Conservation (phyloP, 2,329 filamentous ascomycete species). For the Pseudogymnoascus sp. region DNA sequence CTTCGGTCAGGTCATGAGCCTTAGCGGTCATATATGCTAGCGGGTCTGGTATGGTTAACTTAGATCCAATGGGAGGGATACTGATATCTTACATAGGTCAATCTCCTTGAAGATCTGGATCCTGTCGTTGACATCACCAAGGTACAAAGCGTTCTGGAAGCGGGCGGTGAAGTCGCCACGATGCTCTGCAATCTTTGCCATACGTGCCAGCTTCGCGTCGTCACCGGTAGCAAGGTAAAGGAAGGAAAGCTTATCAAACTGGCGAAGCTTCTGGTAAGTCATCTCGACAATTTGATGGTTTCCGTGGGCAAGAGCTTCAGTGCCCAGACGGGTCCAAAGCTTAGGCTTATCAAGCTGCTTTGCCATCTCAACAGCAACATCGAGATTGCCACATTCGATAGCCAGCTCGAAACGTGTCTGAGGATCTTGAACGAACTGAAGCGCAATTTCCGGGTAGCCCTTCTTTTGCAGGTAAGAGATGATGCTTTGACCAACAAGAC, state of each 20-base stretch:
- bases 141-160: slow-evolving; percentile 92
- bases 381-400: slow-evolving; percentile 94
- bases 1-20: slow-evolving; percentile 78
- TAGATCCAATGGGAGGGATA: neutral
- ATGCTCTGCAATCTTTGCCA: slow-evolving; percentile 98
- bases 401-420: slow-evolving; percentile 95
- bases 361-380: slow-evolving; percentile 96
- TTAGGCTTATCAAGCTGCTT: slow-evolving; percentile 89
- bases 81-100: slow-evolving; percentile 64
- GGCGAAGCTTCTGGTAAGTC: slow-evolving; percentile 95
- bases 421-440: slow-evolving; percentile 97
- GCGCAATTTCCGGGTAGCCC: slow-evolving; percentile 93
- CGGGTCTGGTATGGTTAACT: slow-evolving; percentile 51
- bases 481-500: slow-evolving; percentile 94
- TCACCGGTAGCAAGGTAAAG: slow-evolving; percentile 90
- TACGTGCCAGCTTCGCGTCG: slow-evolving; percentile 79
- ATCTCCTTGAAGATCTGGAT: slow-evolving; percentile 99
- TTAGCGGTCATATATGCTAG: slow-evolving; percentile 94
- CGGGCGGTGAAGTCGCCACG: slow-evolving; percentile 90
- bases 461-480: slow-evolving; percentile 99
- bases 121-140: slow-evolving; percentile 83
- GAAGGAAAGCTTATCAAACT: slow-evolving; percentile 98
- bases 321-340: slow-evolving; percentile 77
- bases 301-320: slow-evolving; percentile 84
- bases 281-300: slow-evolving; percentile 97